These are phyloP conservation scores for Phytophthora chlamydospora DNA, from an alignment of 352 stramenopile species.

Conservation along the genomic window DNA sequence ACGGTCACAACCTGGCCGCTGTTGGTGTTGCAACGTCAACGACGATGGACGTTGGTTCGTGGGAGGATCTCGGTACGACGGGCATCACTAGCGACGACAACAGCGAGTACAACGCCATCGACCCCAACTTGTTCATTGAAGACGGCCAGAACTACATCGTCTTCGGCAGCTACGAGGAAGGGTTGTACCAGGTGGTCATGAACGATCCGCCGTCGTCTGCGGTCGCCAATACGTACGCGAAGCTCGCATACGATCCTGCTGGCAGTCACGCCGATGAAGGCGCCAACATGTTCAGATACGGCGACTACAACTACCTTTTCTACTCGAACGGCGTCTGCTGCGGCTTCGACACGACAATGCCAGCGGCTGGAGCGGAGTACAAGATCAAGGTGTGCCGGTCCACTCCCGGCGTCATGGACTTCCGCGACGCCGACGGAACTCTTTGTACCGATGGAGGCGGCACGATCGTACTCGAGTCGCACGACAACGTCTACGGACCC, in stretches of 20 bases:
- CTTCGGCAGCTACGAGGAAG: conserved; percentile 30
- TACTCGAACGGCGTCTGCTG: conserved; percentile 35
- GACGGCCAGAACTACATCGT: conserved; percentile 25
- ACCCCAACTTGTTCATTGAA: conserved; percentile 26
- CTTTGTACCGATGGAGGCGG: conserved; percentile 25
- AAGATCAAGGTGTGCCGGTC: conserved; percentile 37
- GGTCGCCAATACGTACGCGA: conserved; percentile 15
- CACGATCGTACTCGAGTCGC: conserved; percentile 21
- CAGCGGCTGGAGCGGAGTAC: conserved; percentile 22
- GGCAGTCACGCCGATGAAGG: conserved; percentile 23
- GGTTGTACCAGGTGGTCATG: conserved; percentile 24
- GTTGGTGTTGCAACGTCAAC: conserved; percentile 25
- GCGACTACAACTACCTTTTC: conserved; percentile 35
- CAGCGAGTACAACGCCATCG: conserved; percentile 32
- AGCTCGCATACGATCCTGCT: conserved; percentile 25
- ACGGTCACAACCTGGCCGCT: conserved; percentile 27
- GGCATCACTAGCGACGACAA: conserved; percentile 28
- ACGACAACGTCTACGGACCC: conserved; percentile 25
- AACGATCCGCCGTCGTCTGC: conserved; percentile 11
- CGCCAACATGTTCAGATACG: conserved; percentile 32
- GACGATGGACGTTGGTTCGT: conserved; percentile 28
- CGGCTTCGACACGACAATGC: conserved; percentile 25
- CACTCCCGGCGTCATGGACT: conserved; percentile 26
- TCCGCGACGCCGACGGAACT: conserved; percentile 23
- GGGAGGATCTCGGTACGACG: conserved; percentile 25